Evolutionary conservation across 2,329 filamentous ascomycete genomes (phyloP).

Genomic region (Fusarium brevicatenulatum): DNA sequence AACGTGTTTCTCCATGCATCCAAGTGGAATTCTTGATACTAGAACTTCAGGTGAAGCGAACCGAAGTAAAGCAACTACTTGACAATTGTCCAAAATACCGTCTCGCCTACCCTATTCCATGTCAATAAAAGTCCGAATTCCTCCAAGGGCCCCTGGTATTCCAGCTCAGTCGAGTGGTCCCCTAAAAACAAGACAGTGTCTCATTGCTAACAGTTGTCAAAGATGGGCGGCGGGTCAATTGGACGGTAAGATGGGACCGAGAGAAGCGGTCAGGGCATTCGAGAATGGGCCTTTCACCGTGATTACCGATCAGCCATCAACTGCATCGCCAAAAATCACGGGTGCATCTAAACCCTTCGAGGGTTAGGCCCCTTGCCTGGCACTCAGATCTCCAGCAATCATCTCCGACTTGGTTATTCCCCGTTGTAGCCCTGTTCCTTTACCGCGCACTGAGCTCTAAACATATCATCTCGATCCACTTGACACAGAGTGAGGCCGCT

Average conservation of each 20-base stretch:
- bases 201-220: constrained; percentile 39
- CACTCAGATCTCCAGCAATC: constrained; percentile 28
- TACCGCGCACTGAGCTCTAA: constrained; percentile 7
- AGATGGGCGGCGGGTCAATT: constrained; percentile 10
- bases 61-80: background rate
- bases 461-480: constrained; percentile 33
- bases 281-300: constrained; percentile 21
- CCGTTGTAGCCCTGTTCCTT: constrained; percentile 20
- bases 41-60: constrained; percentile 1
- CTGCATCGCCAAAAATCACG: constrained; percentile 35
- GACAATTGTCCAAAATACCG: background rate
- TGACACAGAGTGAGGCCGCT: constrained; percentile 30
- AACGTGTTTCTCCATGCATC: constrained; percentile 8
- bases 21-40: constrained; percentile 1
- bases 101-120: constrained; percentile 33
- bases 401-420: constrained; percentile 16
- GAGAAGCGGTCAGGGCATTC: constrained; percentile 43
- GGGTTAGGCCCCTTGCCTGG: background rate
- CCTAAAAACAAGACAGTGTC: constrained; percentile 30
- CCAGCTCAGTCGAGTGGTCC: constrained; percentile 4
- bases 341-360: constrained; percentile 17
- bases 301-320: constrained; percentile 33
- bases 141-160: constrained; percentile 12
- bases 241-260: background rate
- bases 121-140: constrained; percentile 15